These are phyloP conservation scores for Antrodiella citrinella DNA, from an alignment of 768 basidiomycete genomes.

Conservation along the genomic window DNA sequence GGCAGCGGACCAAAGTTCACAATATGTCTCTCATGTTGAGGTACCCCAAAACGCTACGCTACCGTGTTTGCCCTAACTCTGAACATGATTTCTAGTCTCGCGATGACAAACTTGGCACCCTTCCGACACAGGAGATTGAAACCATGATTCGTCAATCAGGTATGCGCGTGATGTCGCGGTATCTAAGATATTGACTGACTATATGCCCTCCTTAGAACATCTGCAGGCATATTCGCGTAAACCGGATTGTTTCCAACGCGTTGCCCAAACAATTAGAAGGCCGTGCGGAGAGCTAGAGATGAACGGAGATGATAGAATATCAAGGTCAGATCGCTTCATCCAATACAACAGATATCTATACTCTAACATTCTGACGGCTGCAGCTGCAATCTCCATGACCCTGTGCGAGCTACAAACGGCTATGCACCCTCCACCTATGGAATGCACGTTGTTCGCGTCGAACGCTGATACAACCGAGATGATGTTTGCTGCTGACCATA, in stretches of 20 bases:
- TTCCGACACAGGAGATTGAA: too few species aligned
- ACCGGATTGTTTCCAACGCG: conserved; percentile 58
- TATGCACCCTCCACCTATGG: conserved; percentile 56
- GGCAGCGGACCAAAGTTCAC: too few species aligned
- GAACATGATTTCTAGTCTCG: too few species aligned
- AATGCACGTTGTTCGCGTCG: conserved; percentile 35
- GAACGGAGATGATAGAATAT: conserved; percentile 53
- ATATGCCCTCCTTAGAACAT: conserved; percentile 6
- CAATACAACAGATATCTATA: too few species aligned
- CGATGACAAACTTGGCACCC: too few species aligned
- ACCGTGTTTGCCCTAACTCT: too few species aligned
- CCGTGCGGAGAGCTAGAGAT: conserved; percentile 51
- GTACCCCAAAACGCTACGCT: too few species aligned
- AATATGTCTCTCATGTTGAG: too few species aligned
- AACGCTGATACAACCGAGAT: background rate
- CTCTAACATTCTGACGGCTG: background rate
- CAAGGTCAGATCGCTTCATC: too few species aligned
- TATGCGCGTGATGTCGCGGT: too few species aligned
- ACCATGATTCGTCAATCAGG: too few species aligned
- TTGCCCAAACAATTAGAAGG: conserved; percentile 36
- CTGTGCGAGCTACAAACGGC: conserved; percentile 76
- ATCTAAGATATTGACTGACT: background rate
- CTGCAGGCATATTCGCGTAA: conserved; percentile 24
- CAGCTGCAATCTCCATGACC: conserved; percentile 72
- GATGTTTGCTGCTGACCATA: conserved; percentile 18